Evolutionary conservation across 176 grass and related monocot species (phyloP).

Genomic region (Coix lacrymajobi): DNA sequence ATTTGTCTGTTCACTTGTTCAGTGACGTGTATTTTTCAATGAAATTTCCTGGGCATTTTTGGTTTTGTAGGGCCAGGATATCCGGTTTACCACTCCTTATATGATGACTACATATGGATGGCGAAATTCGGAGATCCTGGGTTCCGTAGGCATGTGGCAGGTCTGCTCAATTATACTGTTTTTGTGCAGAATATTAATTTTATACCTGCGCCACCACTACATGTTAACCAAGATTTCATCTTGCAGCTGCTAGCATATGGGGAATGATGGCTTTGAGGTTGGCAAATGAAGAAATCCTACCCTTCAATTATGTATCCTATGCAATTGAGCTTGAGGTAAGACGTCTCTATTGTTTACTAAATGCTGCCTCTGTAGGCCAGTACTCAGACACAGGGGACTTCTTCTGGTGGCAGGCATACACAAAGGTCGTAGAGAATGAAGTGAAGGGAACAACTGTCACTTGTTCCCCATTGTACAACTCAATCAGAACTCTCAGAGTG

Average conservation of each 20-base stretch:
- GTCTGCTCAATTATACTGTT: constrained; percentile 6
- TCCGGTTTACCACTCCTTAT: constrained; percentile 85
- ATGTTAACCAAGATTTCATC: background rate
- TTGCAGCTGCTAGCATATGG: constrained; percentile 80
- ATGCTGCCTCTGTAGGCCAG: background rate
- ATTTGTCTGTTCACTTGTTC: background rate
- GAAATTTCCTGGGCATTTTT: background rate
- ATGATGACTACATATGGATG: constrained; percentile 86
- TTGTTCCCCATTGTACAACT: constrained; percentile 66
- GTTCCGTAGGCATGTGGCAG: constrained; percentile 78
- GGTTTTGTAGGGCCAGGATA: constrained; percentile 40
- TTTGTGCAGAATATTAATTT: background rate
- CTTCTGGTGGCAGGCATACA: constrained; percentile 26
- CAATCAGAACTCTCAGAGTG: constrained; percentile 46
- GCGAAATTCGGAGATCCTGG: constrained; percentile 81
- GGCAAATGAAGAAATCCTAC: constrained; percentile 70
- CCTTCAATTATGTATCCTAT: constrained; percentile 71
- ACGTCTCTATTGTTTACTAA: background rate
- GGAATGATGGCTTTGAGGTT: constrained; percentile 76
- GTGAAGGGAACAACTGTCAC: constrained; percentile 33
- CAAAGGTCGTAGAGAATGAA: constrained; percentile 44
- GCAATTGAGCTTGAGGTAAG: constrained; percentile 61
- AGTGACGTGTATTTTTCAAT: background rate
- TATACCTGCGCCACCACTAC: background rate
- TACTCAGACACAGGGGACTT: background rate